phyloP scores from a whole-genome alignment of 164 flowering plant genomes.

The Tinospora cordifolia region DNA sequence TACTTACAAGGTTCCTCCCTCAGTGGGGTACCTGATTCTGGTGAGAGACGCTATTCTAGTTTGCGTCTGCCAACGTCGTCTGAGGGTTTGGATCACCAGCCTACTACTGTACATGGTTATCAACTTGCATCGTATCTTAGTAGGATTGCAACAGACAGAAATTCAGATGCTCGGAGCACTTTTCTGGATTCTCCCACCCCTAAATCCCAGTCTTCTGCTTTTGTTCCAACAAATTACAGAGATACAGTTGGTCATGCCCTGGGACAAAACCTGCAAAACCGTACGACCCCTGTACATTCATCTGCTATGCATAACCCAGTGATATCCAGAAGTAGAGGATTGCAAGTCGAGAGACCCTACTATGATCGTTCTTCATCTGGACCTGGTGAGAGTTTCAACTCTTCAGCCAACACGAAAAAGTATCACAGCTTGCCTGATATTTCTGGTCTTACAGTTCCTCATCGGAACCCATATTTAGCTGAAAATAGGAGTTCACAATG shows the following conservation, averaged over 20 bases:
- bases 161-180: conserved; percentile 26
- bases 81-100: conserved; percentile 65
- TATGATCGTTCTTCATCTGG: conserved; percentile 35
- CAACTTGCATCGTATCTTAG: conserved; percentile 57
- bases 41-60: conserved; percentile 76
- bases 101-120: conserved; percentile 83
- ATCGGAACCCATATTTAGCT: conserved; percentile 26
- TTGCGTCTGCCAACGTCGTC: conserved; percentile 60
- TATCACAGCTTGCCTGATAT: conserved; percentile 88
- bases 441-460: conserved; percentile 54
- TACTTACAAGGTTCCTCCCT: conserved; percentile 40
- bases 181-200: conserved; percentile 33
- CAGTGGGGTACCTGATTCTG: conserved; percentile 28
- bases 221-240: conserved; percentile 36
- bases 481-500: conserved; percentile 36
- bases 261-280: conserved; percentile 46
- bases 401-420: conserved; percentile 50
- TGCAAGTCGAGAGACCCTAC: conserved; percentile 44
- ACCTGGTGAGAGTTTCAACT: conserved; percentile 26
- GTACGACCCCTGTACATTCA: conserved; percentile 31
- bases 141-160: conserved; percentile 41
- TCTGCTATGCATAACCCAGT: conserved; percentile 45
- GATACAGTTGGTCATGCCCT: conserved; percentile 35
- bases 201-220: conserved; percentile 38
- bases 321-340: conserved; percentile 36